Base-by-base conservation (phyloP, 805 yeast genomes). In the Ogataea neopini region DNA sequence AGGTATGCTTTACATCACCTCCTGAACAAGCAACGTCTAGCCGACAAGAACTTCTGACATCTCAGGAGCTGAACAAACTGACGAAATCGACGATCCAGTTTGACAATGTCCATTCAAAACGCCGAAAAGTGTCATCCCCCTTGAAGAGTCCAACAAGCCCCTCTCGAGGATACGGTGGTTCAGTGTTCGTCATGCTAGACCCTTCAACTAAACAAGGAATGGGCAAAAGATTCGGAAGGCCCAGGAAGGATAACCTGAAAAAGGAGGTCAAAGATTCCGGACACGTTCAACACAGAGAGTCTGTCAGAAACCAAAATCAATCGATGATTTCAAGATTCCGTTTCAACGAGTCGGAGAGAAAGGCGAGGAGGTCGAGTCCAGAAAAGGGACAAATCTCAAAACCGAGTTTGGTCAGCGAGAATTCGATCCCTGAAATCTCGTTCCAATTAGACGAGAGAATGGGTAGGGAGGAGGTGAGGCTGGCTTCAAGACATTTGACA, bases 321-420 rank as follows among this genome's bases (percentile, higher is more conserved):
- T 52, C 56, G 3, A 37, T 42, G n/a, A 44, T 52, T 15, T 45
- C 56, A 3, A 45, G 44, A 14, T 54, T 54, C 43, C 38, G 58
- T 22, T 39, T 54, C 19, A 26, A 25, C 35, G n/a, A n/a, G n/a
- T n/a, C n/a, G n/a, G n/a, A n/a, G n/a, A n/a, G n/a, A n/a, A n/a
- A n/a, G n/a, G n/a, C n/a, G n/a, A n/a, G n/a, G n/a, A n/a, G n/a
- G n/a, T n/a, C n/a, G n/a, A 43, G 30, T 34, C 46, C 34, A 13
- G 34, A n/a, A n/a, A n/a, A n/a, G n/a, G n/a, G n/a, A n/a, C n/a
- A n/a, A n/a, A n/a, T n/a, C n/a, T n/a, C n/a, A n/a, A n/a, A n/a
- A n/a, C n/a, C n/a, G n/a, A n/a, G n/a, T n/a, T n/a, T n/a, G n/a
- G n/a, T n/a, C n/a, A n/a, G n/a, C n/a, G n/a, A n/a, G n/a, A n/a